Base-by-base conservation (phyloP, 768 basidiomycete genomes). In the Pseudohyphozyma bogoriensis region DNA sequence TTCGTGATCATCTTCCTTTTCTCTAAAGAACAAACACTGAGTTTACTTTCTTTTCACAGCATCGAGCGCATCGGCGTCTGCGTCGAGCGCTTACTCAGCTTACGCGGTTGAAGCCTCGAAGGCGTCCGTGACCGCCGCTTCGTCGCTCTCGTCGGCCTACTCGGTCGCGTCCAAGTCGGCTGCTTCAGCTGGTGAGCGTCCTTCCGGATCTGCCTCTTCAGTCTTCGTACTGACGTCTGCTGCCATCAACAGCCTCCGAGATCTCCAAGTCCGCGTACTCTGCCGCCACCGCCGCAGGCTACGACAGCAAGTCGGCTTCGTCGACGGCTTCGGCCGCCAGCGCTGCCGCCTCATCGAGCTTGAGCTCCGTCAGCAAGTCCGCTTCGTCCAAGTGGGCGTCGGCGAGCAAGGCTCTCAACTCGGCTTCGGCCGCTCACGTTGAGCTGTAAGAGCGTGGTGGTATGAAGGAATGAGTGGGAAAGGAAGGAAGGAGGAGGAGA, bases 1-100 rank as follows among this genome's bases (percentile, higher is more conserved):
- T 59, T 29, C 24, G 60, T 46, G 31, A 7, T 11, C 13, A 22
- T 24, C 16, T 26, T 18, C 9, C 11, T 44, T 28, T 37, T 31
- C n/a, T n/a, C 16, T 15, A 11, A 1, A 2, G 11, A 31, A 6
- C 8, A 13, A 20, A 29, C 18, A 26, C 10, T 18, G 15, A 12
- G 20, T 24, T 20, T 35, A 24, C 24, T 2, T 11, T 47, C 10
- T 1, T 11, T 28, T 51, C 51, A 8, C 56, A 59, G 66, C 64
- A 9, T 67, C 68, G 5, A 65, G 60, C 3, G 40, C 58, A 50
- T 56, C 55, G 10, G 39, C 59, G 12, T 55, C 63, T 1, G 69
- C 69, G 22, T 59, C 56, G 20, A 46, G 42, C 10, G 57, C 56
- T 5, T 49, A 49, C 51, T 36, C 37, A 13, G n/a, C 35, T 12